Evolutionary conservation across 768 basidiomycete genomes (phyloP).

Genomic region (Lentinus brumalis): DNA sequence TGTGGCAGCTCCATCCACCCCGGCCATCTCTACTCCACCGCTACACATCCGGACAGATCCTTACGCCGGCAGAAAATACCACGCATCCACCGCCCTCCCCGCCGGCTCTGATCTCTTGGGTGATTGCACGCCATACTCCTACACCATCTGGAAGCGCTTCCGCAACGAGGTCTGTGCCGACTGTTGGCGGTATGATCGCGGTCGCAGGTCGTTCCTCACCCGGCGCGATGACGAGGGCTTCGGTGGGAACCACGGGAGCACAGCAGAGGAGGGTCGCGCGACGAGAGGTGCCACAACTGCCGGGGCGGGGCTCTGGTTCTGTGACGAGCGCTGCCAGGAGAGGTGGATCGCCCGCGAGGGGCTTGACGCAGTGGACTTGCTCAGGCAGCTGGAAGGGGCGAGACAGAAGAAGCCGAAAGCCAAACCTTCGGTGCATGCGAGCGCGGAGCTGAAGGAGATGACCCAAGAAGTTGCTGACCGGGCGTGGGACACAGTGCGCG

Average conservation of each 20-base stretch:
- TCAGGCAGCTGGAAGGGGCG: slow-evolving; percentile 24
- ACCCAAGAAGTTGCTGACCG: slow-evolving; percentile 44
- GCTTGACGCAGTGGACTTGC: slow-evolving; percentile 15
- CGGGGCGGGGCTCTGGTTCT: slow-evolving; percentile 55
- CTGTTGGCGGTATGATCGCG: slow-evolving; percentile 62
- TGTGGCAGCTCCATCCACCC: not conserved
- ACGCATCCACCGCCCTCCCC: slow-evolving; percentile 19
- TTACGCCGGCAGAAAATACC: slow-evolving; percentile 27
- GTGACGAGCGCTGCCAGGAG: slow-evolving; percentile 48
- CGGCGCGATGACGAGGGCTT: slow-evolving; percentile 28
- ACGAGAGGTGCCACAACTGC: not conserved
- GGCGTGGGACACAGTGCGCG: slow-evolving; percentile 48
- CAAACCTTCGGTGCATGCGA: slow-evolving; percentile 17
- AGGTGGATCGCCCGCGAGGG: slow-evolving; percentile 41
- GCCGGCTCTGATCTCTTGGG: slow-evolving; percentile 22
- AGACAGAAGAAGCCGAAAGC: slow-evolving; percentile 25
- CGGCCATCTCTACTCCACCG: slow-evolving; percentile 1
- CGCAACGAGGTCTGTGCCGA: slow-evolving; percentile 66
- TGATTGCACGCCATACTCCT: slow-evolving; percentile 50
- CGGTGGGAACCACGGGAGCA: not conserved
- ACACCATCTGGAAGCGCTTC: slow-evolving; percentile 62
- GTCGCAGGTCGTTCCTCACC: slow-evolving; percentile 32
- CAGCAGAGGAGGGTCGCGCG: not conserved
- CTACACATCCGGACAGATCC: slow-evolving; percentile 20
- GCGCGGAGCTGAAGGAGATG: slow-evolving; percentile 24